Evolutionary conservation across 2,329 filamentous ascomycete species (phyloP), one percentile per base, ranked within the genome.

Genomic region (Calonectria multiphialidica): DNA sequence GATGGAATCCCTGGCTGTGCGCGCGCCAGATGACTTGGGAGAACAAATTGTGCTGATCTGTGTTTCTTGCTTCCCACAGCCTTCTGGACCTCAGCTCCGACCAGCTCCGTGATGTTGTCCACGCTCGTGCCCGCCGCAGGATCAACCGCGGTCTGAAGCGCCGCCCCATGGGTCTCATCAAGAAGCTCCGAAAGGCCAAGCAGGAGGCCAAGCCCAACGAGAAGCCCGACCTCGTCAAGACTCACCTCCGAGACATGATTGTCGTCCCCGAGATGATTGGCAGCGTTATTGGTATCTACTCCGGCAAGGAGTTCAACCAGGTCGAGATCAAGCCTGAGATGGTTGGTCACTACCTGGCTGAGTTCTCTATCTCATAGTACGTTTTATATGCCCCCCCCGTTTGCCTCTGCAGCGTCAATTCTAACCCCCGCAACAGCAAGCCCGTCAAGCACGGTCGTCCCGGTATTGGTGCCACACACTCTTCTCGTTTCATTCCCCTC

Each of bases 301-400:
- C 95, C 81, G 97, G 97, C 86, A 99, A 99, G 94, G 96, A 98
- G 90, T 99, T 99, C 94, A 99, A 99, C 94, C 96, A 98, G 92
- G 96, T 99, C 83, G 97, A 99, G 90, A 97, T 99, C 91, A 98
- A 98, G 93, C 97, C 97, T 83, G 97, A 99, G 92, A 99, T 99
- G 97, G 97, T 99, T 88, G 97, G 97, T 87, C 96, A 98, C 92
- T 98, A 98, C 92, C 92, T 99, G 81, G 97, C 91, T 85, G 97
- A 99, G 90, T 99, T 99, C 93, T 98, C 96, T 81, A 99, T 99
- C 91, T 97, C 96, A 90, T 99, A 99, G 95, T 98, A 94, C 83
- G 95, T 95, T 79, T 65, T 35, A 33, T 16, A 13, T 23, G 33
- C 35, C 33, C 35, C 21, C 35, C 3, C 12, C 16, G n/a, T 25